Percentiles rank a stretch among this genome's conserved stretches.
Evolutionary conservation across 805 yeast species (phyloP).

Genomic region (Yamadazyma scolyti): DNA sequence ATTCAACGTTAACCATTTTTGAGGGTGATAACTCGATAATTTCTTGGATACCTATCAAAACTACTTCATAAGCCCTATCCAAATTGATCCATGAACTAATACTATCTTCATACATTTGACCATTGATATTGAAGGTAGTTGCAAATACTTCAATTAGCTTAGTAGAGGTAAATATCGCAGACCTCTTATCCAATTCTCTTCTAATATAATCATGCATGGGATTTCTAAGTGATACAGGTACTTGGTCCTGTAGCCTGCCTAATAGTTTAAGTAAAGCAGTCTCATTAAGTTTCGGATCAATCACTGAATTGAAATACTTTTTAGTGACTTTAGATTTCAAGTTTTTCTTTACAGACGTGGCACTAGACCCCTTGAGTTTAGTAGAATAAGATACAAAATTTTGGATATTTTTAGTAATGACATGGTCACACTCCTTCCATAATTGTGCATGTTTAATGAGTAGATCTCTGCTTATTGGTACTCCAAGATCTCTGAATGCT

Average conservation of each 20-base stretch:
- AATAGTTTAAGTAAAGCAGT: slow-evolving; percentile 45
- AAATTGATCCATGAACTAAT: slow-evolving; percentile 36
- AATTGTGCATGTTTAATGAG: slow-evolving; percentile 36
- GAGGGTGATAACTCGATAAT: slow-evolving; percentile 75
- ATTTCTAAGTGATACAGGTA: slow-evolving; percentile 41
- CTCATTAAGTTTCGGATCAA: slow-evolving; percentile 36
- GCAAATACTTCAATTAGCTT: slow-evolving; percentile 43
- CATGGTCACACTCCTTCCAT: slow-evolving; percentile 47
- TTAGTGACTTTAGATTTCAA: slow-evolving; percentile 34
- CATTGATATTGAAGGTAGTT: slow-evolving; percentile 56
- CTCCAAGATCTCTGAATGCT: slow-evolving; percentile 43
- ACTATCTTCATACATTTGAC: slow-evolving; percentile 40
- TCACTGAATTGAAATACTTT: slow-evolving; percentile 39
- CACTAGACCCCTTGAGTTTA: slow-evolving; percentile 41
- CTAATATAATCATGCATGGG: slow-evolving; percentile 54
- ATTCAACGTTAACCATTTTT: slow-evolving; percentile 77
- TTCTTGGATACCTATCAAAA: slow-evolving; percentile 86
- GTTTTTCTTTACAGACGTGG: slow-evolving; percentile 29
- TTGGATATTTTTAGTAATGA: slow-evolving; percentile 34
- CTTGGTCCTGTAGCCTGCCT: slow-evolving; percentile 47
- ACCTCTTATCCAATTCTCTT: slow-evolving; percentile 35
- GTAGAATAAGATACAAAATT: slow-evolving; percentile 36
- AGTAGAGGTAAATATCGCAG: slow-evolving; percentile 36
- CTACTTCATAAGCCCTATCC: slow-evolving; percentile 56
- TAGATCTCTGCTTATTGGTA: slow-evolving; percentile 30